These are phyloP conservation scores for Termitomyces sp. DNA, from an alignment of 768 basidiomycete genomes.

Conservation along the genomic window DNA sequence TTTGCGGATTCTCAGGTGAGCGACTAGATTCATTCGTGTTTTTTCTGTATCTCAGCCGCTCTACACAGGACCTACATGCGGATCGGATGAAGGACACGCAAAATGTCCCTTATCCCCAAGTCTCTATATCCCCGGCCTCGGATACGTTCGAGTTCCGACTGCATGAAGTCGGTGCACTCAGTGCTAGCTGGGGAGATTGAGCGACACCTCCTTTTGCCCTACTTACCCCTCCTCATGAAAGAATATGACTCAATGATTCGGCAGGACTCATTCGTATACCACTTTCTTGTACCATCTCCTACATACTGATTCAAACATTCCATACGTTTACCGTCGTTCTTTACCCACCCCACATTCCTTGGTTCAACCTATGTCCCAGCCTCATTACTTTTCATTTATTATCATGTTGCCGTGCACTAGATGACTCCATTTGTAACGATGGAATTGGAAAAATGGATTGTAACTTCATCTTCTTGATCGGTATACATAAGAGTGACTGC, in stretches of 20 bases:
- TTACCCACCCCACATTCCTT: not conserved
- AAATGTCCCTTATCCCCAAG: not conserved
- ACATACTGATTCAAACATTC: not conserved
- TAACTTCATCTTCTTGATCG: no score
- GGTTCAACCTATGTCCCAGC: not conserved
- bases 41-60: not conserved
- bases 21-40: not conserved
- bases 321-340: not conserved
- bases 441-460: not conserved
- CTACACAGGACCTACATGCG: not conserved
- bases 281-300: not conserved
- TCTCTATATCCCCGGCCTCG: conserved; percentile 7
- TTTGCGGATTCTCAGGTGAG: not conserved
- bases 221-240: not conserved
- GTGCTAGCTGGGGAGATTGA: conserved; percentile 13
- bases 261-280: not conserved
- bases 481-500: no score
- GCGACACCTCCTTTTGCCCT: not conserved
- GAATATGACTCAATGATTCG: not conserved
- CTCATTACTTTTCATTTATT: not conserved
- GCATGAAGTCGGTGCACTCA: conserved; percentile 10
- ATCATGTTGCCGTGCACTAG: not conserved
- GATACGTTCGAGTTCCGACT: conserved; percentile 9
- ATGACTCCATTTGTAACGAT: not conserved
- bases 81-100: not conserved